Conservation (phyloP, 148 eudicot genomes). For the Gaultheria prostrata region DNA sequence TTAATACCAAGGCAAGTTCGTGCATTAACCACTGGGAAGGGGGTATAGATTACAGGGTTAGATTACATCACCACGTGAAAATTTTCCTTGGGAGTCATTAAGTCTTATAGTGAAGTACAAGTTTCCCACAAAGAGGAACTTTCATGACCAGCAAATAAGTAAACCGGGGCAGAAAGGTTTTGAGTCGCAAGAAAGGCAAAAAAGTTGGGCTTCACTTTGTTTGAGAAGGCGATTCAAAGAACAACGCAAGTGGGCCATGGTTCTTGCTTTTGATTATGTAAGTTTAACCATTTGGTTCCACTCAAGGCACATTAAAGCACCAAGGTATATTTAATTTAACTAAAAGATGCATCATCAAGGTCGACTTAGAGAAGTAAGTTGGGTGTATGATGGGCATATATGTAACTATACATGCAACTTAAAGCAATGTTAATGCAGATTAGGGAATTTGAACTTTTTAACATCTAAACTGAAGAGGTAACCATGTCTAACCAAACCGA, state of each 20-base stretch:
- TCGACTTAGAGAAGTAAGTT: neutral
- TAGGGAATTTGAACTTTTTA: neutral
- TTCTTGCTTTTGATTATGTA: neutral
- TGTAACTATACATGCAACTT: neutral
- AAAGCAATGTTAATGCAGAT: neutral
- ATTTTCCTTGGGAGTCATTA: neutral
- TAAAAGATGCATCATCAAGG: neutral
- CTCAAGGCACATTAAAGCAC: neutral
- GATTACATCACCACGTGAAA: neutral
- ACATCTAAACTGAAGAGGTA: neutral
- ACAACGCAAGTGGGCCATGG: neutral
- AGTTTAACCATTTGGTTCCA: neutral
- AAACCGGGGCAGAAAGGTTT: neutral
- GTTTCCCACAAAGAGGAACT: neutral
- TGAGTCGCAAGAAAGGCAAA: neutral
- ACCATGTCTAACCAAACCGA: neutral
- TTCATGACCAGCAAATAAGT: neutral
- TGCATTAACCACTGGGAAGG: neutral
- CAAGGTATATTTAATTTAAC: neutral
- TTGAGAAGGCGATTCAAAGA: slow-evolving; percentile 1
- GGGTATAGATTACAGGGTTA: neutral
- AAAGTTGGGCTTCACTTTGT: slow-evolving; percentile 7
- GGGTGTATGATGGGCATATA: neutral
- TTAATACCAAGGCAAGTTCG: neutral
- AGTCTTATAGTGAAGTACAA: neutral